Percentiles rank a stretch among this genome's conserved stretches.
Conservation (phyloP, 139 green algal species). For the Chlamydomonas sphaeroides region DNA sequence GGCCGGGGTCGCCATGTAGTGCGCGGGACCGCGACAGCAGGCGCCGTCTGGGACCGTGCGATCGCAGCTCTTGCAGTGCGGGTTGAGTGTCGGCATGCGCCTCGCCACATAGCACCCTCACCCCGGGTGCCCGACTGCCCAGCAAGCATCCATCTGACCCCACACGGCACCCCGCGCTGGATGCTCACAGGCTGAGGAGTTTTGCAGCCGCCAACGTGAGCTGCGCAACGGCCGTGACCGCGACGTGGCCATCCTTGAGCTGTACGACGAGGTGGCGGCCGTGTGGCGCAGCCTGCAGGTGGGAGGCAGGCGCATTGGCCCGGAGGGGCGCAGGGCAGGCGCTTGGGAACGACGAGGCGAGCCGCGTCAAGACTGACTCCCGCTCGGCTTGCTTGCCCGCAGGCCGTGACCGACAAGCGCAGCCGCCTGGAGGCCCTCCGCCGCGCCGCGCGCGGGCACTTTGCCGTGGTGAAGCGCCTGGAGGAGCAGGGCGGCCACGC, state of each 20-base stretch:
- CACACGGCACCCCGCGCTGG: no score
- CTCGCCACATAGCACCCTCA: no score
- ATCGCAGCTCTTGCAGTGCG: no score
- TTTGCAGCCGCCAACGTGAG: conserved; percentile 54
- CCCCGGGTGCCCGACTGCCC: no score
- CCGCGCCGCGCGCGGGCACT: conserved; percentile 57
- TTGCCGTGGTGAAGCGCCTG: conserved; percentile 57
- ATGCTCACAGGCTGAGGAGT: conserved; percentile 56
- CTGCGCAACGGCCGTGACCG: conserved; percentile 50
- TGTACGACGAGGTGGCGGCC: conserved; percentile 71
- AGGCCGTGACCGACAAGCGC: conserved; percentile 54
- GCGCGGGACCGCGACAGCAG: no score
- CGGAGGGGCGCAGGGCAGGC: no score
- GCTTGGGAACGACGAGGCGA: no score
- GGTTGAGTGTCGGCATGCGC: no score
- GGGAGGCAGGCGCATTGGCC: no score
- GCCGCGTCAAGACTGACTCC: no score
- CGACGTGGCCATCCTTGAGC: conserved; percentile 63
- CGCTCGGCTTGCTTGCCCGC: background rate
- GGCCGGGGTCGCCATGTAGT: background rate
- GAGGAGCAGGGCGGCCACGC: conserved; percentile 53
- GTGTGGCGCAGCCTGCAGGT: conserved; percentile 69
- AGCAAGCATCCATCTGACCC: no score
- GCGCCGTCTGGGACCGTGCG: no score
- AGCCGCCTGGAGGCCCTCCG: conserved; percentile 62